Percentiles rank a stretch among this genome's conserved stretches.
These are phyloP conservation scores for Russula sp. DNA, from an alignment of 768 basidiomycete species.

Conservation along the genomic window DNA sequence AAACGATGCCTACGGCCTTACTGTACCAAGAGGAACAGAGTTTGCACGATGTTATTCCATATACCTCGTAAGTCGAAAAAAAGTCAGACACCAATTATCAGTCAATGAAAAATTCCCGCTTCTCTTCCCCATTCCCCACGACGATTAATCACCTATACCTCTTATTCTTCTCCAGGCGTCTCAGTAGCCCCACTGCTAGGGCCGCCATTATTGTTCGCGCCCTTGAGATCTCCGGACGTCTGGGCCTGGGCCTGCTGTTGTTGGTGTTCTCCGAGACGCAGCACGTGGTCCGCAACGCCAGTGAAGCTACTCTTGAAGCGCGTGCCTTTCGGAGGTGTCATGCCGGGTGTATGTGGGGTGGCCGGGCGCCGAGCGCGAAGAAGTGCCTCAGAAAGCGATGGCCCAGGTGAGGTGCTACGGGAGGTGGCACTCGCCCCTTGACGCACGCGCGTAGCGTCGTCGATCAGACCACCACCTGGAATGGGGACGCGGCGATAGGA, in stretches of 20 bases:
- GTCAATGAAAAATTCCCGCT: neutral
- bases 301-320: slow-evolving; percentile 77
- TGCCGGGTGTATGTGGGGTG: slow-evolving; percentile 29
- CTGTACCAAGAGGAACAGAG: neutral
- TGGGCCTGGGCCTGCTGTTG: slow-evolving; percentile 29
- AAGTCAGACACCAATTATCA: neutral
- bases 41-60: neutral
- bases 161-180: neutral
- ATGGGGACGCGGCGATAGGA: neutral
- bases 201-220: neutral
- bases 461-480: neutral
- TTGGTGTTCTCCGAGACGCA: slow-evolving; percentile 26
- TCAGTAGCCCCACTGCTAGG: neutral
- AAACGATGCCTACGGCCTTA: neutral
- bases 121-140: neutral
- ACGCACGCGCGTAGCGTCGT: slow-evolving; percentile 16
- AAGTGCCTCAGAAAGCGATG: slow-evolving; percentile 67
- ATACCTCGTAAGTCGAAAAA: neutral
- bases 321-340: slow-evolving; percentile 44
- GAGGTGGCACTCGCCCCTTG: slow-evolving; percentile 28
- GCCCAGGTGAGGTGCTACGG: slow-evolving; percentile 47
- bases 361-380: slow-evolving; percentile 56
- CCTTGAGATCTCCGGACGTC: neutral
- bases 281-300: slow-evolving; percentile 51
- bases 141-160: neutral